Base-by-base conservation (phyloP, 1,284 basidiomycete genomes). In the Fistulinella cinereoalba region DNA sequence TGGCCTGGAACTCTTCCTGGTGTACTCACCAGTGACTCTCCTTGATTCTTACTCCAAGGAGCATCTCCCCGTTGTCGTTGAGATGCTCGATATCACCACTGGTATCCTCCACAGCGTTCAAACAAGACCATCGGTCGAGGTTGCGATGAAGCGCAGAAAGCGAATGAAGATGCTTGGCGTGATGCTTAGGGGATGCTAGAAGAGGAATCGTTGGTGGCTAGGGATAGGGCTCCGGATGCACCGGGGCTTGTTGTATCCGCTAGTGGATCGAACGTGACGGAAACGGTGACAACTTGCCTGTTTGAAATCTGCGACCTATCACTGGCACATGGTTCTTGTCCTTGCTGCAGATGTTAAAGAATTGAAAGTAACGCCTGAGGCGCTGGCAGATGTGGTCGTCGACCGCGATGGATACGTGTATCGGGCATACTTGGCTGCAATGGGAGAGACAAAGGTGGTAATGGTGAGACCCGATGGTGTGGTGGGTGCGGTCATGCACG, bases 1-100 rank as follows among this genome's bases (percentile, higher is more conserved):
- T 74, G 3, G 66, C 56, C 0, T 75, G 72, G 73, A 75, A 76
- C 44, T 74, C 21, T 60, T 69, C 6, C 53, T 72, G 8, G 70
- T 71, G 23, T 44, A 64, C 23, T 56, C 73, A 4, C 54, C 64
- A 0, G 18, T 33, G 1, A 51, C 57, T 2, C 60, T 74, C 15
- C 61, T 74, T 2, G 56, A 64, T 3, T 64, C 70, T 0, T 71
- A 71, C 45, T 60, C 56, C 15, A 21, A 53, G 4, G 72, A 72
- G 37, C 72, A 70, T 16, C 45, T 66, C 9, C 72, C 70, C 0
- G 67, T 73, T 10, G 65, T 73, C 27, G 61, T 66, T 0, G 63
- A 69, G 37, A 73, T 74, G 67, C 60, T 62, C 6, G 28, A 53
- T 27, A 41, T 68, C 27, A 58, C 59, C 12, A 64, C 56, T 0